Conservation (phyloP, 2,329 filamentous ascomycete genomes). For the Chaetothyriales sp. region DNA sequence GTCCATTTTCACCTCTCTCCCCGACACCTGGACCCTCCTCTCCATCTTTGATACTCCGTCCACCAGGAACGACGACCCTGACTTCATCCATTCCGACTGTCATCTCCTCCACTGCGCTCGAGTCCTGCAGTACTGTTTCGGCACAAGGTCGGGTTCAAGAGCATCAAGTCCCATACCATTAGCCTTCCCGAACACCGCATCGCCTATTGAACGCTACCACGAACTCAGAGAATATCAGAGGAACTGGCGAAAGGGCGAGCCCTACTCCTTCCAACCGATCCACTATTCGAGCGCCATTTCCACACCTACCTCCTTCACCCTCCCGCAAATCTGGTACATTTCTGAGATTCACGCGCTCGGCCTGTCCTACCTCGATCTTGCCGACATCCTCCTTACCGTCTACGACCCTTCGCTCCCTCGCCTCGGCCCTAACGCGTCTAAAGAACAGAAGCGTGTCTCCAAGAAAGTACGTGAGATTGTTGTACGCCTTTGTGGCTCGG, state of each 20-base stretch:
- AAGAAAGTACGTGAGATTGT: conserved; percentile 31
- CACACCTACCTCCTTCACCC: conserved; percentile 10
- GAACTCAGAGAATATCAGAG: conserved; percentile 15
- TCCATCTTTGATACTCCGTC: conserved; percentile 9
- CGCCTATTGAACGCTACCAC: conserved; percentile 10
- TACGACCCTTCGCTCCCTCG: conserved; percentile 20
- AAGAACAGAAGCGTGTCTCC: conserved; percentile 5
- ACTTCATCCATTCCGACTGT: conserved; percentile 34
- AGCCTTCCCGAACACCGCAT: neutral
- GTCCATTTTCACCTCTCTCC: conserved; percentile 10
- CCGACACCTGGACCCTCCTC: conserved; percentile 14
- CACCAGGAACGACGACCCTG: conserved; percentile 9
- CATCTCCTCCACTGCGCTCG: conserved; percentile 51
- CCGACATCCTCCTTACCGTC: conserved; percentile 19
- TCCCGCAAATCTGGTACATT: conserved; percentile 21
- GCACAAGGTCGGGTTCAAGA: conserved; percentile 11
- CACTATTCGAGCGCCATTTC: conserved; percentile 15
- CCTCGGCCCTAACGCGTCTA: conserved; percentile 14
- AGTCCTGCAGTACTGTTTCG: conserved; percentile 50
- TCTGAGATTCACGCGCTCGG: conserved; percentile 18
- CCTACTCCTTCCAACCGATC: conserved; percentile 16
- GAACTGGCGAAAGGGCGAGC: conserved; percentile 16
- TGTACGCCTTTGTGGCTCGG: conserved; percentile 45
- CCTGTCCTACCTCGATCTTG: conserved; percentile 16
- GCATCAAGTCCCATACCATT: neutral